These are phyloP conservation scores for Thielaviopsis musarum DNA, from an alignment of 2,329 filamentous ascomycete species.

Conservation along the genomic window DNA sequence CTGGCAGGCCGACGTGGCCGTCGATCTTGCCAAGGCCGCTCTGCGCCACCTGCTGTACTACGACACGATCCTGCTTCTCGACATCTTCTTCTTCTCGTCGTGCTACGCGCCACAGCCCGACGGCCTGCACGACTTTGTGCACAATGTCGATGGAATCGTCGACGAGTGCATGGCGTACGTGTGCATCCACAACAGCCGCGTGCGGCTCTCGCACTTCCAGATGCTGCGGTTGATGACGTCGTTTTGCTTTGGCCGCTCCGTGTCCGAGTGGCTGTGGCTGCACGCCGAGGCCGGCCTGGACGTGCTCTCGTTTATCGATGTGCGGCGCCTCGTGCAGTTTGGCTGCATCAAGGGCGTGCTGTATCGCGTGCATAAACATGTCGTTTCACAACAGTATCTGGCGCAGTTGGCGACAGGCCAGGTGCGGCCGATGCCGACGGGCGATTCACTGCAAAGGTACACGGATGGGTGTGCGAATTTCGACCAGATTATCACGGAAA, in stretches of 20 bases:
- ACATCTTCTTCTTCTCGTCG: constrained; percentile 86
- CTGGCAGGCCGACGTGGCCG: constrained; percentile 66
- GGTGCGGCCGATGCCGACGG: constrained; percentile 23
- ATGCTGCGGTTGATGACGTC: constrained; percentile 72
- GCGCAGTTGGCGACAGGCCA: constrained; percentile 37
- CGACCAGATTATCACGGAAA: constrained; percentile 68
- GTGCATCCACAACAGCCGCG: constrained; percentile 26
- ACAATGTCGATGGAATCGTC: constrained; percentile 56
- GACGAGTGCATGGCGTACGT: constrained; percentile 83
- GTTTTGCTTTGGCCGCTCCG: constrained; percentile 67
- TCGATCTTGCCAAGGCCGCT: constrained; percentile 71
- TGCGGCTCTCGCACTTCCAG: constrained; percentile 37
- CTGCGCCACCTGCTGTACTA: constrained; percentile 87
- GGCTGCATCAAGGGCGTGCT: constrained; percentile 89
- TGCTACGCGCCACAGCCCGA: constrained; percentile 65
- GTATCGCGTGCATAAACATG: constrained; percentile 85
- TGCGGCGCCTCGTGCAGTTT: constrained; percentile 85
- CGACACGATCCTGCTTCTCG: constrained; percentile 73
- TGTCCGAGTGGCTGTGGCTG: constrained; percentile 71
- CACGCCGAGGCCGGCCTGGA: constrained; percentile 50
- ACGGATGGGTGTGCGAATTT: constrained; percentile 61
- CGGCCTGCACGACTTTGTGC: constrained; percentile 63
- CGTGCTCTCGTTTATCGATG: constrained; percentile 61
- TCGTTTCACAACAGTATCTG: constrained; percentile 50
- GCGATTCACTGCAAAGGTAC: constrained; percentile 45